These are phyloP conservation scores for Dactylella cylindrospora DNA, from an alignment of 2,329 filamentous ascomycete species.

Conservation along the genomic window DNA sequence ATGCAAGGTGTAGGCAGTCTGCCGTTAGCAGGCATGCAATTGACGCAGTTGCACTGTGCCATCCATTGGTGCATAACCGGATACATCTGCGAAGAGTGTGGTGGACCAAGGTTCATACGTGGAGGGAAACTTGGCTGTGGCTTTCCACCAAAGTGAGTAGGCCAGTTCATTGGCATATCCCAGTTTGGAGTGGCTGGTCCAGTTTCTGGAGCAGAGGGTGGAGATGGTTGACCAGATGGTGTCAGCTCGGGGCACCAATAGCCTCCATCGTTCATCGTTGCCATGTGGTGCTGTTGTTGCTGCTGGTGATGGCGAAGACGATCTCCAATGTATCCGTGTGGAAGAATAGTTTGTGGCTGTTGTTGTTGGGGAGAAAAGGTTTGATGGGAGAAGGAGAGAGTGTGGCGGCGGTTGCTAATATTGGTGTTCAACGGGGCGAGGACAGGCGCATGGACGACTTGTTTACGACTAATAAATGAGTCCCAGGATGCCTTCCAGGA, in stretches of 20 bases:
- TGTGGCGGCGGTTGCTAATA: constrained; percentile 59
- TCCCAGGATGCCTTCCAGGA: constrained; percentile 69
- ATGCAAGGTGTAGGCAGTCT: constrained; percentile 26
- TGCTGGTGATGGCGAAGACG: constrained; percentile 48
- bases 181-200: constrained; percentile 60
- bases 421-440: constrained; percentile 68
- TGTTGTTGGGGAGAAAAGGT: constrained; percentile 58
- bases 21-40: constrained; percentile 53
- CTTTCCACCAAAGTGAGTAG: constrained; percentile 58
- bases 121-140: constrained; percentile 58
- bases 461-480: constrained; percentile 59
- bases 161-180: constrained; percentile 54
- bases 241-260: constrained; percentile 48
- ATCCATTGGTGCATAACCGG: constrained; percentile 50
- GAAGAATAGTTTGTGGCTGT: constrained; percentile 47
- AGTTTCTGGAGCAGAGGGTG: constrained; percentile 60
- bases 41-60: constrained; percentile 55
- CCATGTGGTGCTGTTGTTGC: constrained; percentile 51
- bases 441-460: constrained; percentile 48
- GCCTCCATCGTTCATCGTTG: constrained; percentile 53
- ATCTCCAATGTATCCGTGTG: constrained; percentile 45
- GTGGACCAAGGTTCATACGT: constrained; percentile 57
- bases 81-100: constrained; percentile 48
- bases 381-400: constrained; percentile 55
- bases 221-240: constrained; percentile 54